phyloP scores from a whole-genome alignment of 2,329 filamentous ascomycete species.

The Byssothecium circinans region DNA sequence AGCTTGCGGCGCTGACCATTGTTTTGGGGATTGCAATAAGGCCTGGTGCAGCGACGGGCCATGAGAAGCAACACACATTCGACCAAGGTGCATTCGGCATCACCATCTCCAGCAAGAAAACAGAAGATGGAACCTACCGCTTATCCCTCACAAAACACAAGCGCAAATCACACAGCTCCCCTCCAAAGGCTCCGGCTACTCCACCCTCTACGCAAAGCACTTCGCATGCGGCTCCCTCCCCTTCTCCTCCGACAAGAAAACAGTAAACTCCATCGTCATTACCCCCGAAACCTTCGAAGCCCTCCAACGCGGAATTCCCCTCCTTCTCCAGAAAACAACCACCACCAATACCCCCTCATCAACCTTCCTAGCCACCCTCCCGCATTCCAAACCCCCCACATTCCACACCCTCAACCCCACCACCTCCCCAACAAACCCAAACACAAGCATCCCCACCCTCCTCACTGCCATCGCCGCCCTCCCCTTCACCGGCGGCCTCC shows the following conservation, averaged over 20 bases:
- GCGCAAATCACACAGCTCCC: conserved; percentile 26
- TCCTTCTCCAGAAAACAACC: conserved; percentile 21
- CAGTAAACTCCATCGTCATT: conserved; percentile 29
- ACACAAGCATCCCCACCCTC: conserved; percentile 24
- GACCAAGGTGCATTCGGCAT: conserved; percentile 32
- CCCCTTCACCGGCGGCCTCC: conserved; percentile 32
- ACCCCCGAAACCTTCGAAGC: conserved; percentile 22
- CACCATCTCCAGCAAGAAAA: conserved; percentile 18
- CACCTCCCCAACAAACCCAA: conserved; percentile 20
- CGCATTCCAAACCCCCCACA: conserved; percentile 19
- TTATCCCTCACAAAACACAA: conserved; percentile 29
- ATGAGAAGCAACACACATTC: conserved; percentile 1
- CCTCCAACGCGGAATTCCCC: conserved; percentile 19
- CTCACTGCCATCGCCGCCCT: conserved; percentile 29
- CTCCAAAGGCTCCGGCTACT: conserved; percentile 26
- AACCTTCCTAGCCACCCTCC: conserved; percentile 25
- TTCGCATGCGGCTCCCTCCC: conserved; percentile 35
- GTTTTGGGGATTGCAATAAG: conserved; percentile 28
- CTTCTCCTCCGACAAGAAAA: conserved; percentile 21
- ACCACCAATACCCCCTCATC: conserved; percentile 12
- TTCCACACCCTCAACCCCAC: conserved; percentile 25
- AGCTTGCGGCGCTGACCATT: conserved; percentile 33
- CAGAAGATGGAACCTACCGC: conserved; percentile 18
- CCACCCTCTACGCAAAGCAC: conserved; percentile 38
- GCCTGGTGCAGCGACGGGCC: not conserved